Conservation (phyloP, 768 basidiomycete genomes). For the Trichaptum fuscoviolaceum region DNA sequence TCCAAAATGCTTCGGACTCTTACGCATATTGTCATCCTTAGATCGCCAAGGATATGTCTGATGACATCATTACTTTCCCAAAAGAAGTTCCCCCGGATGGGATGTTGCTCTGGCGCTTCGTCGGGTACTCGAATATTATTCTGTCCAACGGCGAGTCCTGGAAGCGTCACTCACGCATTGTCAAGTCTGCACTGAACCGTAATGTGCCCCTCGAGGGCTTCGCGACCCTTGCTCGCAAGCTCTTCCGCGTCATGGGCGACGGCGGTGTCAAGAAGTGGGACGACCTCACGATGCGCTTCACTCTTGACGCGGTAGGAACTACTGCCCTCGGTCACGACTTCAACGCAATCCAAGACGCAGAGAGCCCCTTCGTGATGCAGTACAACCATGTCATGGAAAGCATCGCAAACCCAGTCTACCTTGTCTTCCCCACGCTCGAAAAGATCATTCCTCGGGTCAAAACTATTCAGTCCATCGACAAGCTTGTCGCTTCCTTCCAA, state of each 20-base stretch:
- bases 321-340: constrained; percentile 34
- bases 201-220: constrained; percentile 31
- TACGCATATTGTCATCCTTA: not conserved
- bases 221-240: constrained; percentile 24
- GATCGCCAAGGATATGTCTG: constrained; percentile 18
- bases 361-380: constrained; percentile 30
- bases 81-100: constrained; percentile 25
- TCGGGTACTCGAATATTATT: constrained; percentile 31
- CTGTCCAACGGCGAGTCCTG: constrained; percentile 34
- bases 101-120: constrained; percentile 31
- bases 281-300: constrained; percentile 24
- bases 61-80: constrained; percentile 9
- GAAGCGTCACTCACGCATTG: constrained; percentile 31
- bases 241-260: constrained; percentile 27
- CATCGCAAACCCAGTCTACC: constrained; percentile 29
- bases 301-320: constrained; percentile 33
- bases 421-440: constrained; percentile 30
- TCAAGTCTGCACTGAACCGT: constrained; percentile 29
- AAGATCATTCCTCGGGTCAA: constrained; percentile 23
- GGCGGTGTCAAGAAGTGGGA: constrained; percentile 25
- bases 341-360: constrained; percentile 24
- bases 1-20: not conserved
- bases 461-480: constrained; percentile 27
- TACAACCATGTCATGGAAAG: constrained; percentile 32
- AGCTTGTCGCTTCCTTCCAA: constrained; percentile 24